phyloP scores from a whole-genome alignment of 2,329 filamentous ascomycete species.

The Fusarium sp. region DNA sequence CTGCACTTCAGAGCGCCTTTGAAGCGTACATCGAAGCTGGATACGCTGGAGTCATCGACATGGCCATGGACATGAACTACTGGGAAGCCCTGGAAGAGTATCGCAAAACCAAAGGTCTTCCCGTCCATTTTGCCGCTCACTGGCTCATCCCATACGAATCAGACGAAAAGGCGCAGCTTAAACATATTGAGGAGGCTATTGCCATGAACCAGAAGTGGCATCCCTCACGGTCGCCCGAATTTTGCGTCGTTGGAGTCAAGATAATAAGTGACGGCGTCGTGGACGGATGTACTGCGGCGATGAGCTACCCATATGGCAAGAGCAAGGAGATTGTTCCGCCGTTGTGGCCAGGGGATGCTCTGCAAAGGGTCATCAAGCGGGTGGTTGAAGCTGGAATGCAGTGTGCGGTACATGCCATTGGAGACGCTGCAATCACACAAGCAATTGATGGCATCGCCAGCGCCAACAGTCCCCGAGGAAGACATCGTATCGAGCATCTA shows the following conservation, averaged over 20 bases:
- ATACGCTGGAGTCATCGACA: slow-evolving; percentile 62
- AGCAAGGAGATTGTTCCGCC: slow-evolving; percentile 56
- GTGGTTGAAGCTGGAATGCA: slow-evolving; percentile 67
- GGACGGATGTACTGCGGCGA: slow-evolving; percentile 71
- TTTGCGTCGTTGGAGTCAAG: slow-evolving; percentile 68
- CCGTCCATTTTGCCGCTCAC: slow-evolving; percentile 59
- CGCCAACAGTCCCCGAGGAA: slow-evolving; percentile 55
- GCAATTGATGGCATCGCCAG: slow-evolving; percentile 66
- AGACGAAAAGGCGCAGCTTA: slow-evolving; percentile 48
- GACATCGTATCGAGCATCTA: slow-evolving; percentile 73
- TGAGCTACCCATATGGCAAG: slow-evolving; percentile 68
- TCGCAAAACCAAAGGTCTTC: slow-evolving; percentile 44
- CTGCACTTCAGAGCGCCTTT: slow-evolving; percentile 56
- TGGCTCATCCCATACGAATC: slow-evolving; percentile 53
- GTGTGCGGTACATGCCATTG: slow-evolving; percentile 73
- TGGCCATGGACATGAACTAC: slow-evolving; percentile 63
- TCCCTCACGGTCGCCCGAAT: slow-evolving; percentile 38
- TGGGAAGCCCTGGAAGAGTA: slow-evolving; percentile 56
- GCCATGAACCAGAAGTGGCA: slow-evolving; percentile 49
- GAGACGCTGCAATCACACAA: slow-evolving; percentile 67
- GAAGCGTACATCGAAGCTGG: slow-evolving; percentile 57
- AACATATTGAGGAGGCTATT: slow-evolving; percentile 57
- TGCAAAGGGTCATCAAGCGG: slow-evolving; percentile 64
- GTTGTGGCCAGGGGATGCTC: slow-evolving; percentile 63
- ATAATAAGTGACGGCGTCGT: slow-evolving; percentile 73